Base-by-base conservation (phyloP, 2,329 filamentous ascomycete species). In the Cordyceps tenuipes region DNA sequence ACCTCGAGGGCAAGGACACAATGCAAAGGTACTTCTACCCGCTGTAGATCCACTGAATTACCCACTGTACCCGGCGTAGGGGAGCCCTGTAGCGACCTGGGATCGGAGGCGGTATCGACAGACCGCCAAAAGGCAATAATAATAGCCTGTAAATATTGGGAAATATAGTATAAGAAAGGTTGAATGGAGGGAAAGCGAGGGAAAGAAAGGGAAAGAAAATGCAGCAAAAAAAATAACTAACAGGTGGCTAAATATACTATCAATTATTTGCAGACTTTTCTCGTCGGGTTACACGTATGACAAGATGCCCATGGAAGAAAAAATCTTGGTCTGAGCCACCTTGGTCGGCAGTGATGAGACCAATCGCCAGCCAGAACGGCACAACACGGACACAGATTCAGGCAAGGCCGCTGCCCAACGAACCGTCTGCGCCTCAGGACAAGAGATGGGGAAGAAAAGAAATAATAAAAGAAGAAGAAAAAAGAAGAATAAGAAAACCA, bases 271-370 rank as follows among this genome's bases (percentile, higher is more conserved):
- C 39, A 41, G 13, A 41, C 10, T 41, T 41, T 5, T 17, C 41
- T 36, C 29, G n/a, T 47, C 43, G 19, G 26, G 41, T 56, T 56
- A 43, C 21, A 55, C 52, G 44, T 29, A n/a, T 5, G 26, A 43
- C 17, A 17, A 15, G 44, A 21, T n/a, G 7, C 19, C 7, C 34
- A 17, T 46, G n/a, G n/a, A 46, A 46, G n/a, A 31, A n/a, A 51
- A 46, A 44, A 44, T 46, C 39, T 17, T 44, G 41, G 39, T 31
- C 17, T 7, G 39, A 48, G 39, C 39, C 26, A 36, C 50, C 19
- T 43, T 19, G 50, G 39, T 43, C 34, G 50, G 39, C 53, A 21
- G 2, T 36, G 21, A 31, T 77, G 3, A 70, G 67, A 1, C 44
- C 44, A 47, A 47, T 47, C 44, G 44, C 21, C 44, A 47, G 12